A percentile compares a stretch with the other conserved stretches of the same genome.
Conservation (phyloP, 2,329 filamentous ascomycete species). For the Trichoderma sp. region DNA sequence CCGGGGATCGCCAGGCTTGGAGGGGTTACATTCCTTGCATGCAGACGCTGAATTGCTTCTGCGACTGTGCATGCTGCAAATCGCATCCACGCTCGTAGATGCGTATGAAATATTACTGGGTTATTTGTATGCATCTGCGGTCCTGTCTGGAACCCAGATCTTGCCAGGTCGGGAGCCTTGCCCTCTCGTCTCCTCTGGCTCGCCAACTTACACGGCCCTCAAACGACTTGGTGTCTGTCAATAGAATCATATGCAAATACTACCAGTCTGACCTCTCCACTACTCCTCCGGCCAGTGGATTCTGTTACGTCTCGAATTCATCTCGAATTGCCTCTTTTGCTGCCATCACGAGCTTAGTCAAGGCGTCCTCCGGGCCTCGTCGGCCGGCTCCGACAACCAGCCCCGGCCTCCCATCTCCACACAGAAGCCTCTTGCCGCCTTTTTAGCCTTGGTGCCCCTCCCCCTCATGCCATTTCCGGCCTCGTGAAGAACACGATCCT, state of each 20-base stretch:
- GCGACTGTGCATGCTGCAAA: too few species aligned
- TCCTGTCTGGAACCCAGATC: too few species aligned
- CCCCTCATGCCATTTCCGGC: slow-evolving; percentile 19
- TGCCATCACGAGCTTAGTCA: background rate
- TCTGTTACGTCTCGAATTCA: slow-evolving; percentile 1
- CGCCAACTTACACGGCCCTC: background rate
- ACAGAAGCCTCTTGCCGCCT: background rate
- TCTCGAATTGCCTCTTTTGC: background rate
- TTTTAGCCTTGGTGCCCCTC: slow-evolving; percentile 16
- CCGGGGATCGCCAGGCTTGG: too few species aligned
- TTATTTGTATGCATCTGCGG: too few species aligned
- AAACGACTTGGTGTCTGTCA: too few species aligned
- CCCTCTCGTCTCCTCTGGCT: background rate
- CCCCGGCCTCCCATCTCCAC: slow-evolving; percentile 6
- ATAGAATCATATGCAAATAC: too few species aligned
- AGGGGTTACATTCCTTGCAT: too few species aligned
- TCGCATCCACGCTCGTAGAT: too few species aligned
- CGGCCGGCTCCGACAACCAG: slow-evolving; percentile 26
- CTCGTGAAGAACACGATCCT: background rate
- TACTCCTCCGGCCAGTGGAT: background rate
- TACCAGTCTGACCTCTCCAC: background rate
- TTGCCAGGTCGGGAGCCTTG: too few species aligned
- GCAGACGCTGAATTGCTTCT: too few species aligned
- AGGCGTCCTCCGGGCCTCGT: slow-evolving; percentile 22
- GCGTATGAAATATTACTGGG: too few species aligned